A percentile compares a stretch with the other conserved stretches of the same genome.
phyloP scores from a whole-genome alignment of 805 yeast genomes.

The Candida wancherniae region DNA sequence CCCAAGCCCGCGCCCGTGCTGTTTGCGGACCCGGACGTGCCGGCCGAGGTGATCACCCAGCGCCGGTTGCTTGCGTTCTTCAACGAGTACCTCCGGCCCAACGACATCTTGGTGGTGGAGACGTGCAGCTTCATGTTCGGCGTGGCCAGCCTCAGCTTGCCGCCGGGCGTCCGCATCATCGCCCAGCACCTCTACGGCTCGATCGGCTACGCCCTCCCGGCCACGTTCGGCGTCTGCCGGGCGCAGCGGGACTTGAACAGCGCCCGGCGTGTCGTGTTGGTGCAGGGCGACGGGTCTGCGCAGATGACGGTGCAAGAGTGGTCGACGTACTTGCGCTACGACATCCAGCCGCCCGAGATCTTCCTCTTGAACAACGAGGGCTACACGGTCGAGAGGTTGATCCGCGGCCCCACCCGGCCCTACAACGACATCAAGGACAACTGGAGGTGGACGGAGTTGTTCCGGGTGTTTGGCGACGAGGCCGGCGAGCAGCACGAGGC shows the following conservation, averaged over 20 bases:
- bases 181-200: constrained; percentile 78
- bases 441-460: constrained; percentile 77
- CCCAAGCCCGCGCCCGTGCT: constrained; percentile 12
- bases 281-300: constrained; percentile 93
- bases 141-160: constrained; percentile 60
- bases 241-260: constrained; percentile 56
- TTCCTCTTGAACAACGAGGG: constrained; percentile 81
- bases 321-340: constrained; percentile 56
- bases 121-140: constrained; percentile 84
- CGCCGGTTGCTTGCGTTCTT: constrained; percentile 31
- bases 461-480: constrained; percentile 58
- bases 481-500: constrained; percentile 20
- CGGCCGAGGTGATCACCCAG: constrained; percentile 22
- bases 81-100: constrained; percentile 42
- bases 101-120: constrained; percentile 73
- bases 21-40: constrained; percentile 8
- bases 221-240: constrained; percentile 74
- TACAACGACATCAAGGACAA: constrained; percentile 79
- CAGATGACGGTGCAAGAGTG: constrained; percentile 91
- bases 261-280: constrained; percentile 55
- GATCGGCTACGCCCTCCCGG: constrained; percentile 86
- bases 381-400: constrained; percentile 84
- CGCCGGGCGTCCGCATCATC: constrained; percentile 45
- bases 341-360: constrained; percentile 56
- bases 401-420: constrained; percentile 68